Evolutionary conservation across 352 stramenopile species (phyloP).

Genomic region (Phytophthora uliginosa): DNA sequence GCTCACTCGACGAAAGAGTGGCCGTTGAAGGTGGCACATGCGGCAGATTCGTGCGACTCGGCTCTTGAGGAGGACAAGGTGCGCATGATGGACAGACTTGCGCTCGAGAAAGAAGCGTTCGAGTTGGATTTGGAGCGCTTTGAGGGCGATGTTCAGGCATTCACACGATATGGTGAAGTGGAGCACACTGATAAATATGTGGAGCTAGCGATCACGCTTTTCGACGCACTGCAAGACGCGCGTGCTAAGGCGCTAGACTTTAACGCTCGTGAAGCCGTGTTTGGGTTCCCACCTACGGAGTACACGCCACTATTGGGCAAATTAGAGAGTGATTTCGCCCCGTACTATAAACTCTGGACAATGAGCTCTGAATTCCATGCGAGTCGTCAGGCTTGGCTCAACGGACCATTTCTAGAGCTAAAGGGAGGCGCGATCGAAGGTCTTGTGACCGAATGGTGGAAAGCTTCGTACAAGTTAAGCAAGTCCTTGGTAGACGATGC

Average conservation of each 20-base stretch:
- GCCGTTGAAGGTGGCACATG: slow-evolving; percentile 83
- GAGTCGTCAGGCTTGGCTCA: slow-evolving; percentile 93
- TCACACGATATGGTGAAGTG: slow-evolving; percentile 91
- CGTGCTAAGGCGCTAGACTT: slow-evolving; percentile 94
- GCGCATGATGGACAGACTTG: slow-evolving; percentile 95
- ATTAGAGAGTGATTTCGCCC: slow-evolving; percentile 88
- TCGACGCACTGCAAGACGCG: slow-evolving; percentile 92
- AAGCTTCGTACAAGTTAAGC: slow-evolving; percentile 93
- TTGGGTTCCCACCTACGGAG: slow-evolving; percentile 94
- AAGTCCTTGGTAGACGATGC: slow-evolving; percentile 92
- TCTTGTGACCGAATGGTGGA: slow-evolving; percentile 95
- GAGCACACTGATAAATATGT: slow-evolving; percentile 92
- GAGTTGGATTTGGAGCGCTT: slow-evolving; percentile 90
- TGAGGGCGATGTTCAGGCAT: slow-evolving; percentile 89
- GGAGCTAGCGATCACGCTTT: slow-evolving; percentile 86
- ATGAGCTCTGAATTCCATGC: slow-evolving; percentile 96
- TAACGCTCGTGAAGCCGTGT: slow-evolving; percentile 93
- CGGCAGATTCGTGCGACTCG: slow-evolving; percentile 88
- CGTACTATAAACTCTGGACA: slow-evolving; percentile 96
- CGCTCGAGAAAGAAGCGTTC: slow-evolving; percentile 93
- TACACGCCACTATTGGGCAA: slow-evolving; percentile 87
- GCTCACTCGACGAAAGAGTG: slow-evolving; percentile 93
- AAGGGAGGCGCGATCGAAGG: slow-evolving; percentile 91
- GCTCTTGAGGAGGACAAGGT: slow-evolving; percentile 94
- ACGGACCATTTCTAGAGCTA: slow-evolving; percentile 93